Base-by-base conservation (phyloP, 768 basidiomycete genomes). In the Nidula microcarpa region DNA sequence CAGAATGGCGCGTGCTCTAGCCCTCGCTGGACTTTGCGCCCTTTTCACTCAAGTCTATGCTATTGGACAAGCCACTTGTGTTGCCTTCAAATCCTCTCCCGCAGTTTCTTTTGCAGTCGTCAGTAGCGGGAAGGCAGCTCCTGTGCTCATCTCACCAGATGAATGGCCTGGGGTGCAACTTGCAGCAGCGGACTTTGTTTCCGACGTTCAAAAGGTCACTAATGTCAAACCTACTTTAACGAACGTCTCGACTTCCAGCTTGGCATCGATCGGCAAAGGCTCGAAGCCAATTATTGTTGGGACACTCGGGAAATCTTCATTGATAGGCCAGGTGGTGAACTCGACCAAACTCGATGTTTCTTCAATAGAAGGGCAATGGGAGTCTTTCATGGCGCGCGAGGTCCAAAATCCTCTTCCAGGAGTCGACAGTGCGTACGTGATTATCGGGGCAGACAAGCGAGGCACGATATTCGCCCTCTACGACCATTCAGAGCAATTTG, bases 401-500 rank as follows among this genome's bases (percentile, higher is more conserved):
- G 80, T 85, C 5, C 66, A 72, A 43, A 79, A 82, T 53, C 82
- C 84, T 4, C 65, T 85, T 2, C 77, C 82, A 41, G 84, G 82
- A 3, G 73, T 87, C 17, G 65, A 71, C 23, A 77, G 76, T 50
- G 87, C 83, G 33, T 84, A 87, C 66, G 80, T 89, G 39, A 79
- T 90, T 49, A 75, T 85, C 55, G 87, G 87, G 9, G 73, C 82
- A 1, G 87, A 89, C 64, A 84, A 86, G 65, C 71, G 87, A 43
- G 87, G 86, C 7, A 82, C 84, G 0, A 84, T 88, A 34, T 87
- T 75, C 59, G 82, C 76, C 2, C 59, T 88, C 34, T 87, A 87
- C 60, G 84, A 86, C 60, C 79, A 84, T 52, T 83, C 82, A 8
- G 85, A 88, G 62, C 85, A 87, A 60, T 81, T 87, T 62, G 86